These are phyloP conservation scores for Chrysophaeum taylorii DNA, from an alignment of 352 stramenopile genomes.

Conservation along the genomic window DNA sequence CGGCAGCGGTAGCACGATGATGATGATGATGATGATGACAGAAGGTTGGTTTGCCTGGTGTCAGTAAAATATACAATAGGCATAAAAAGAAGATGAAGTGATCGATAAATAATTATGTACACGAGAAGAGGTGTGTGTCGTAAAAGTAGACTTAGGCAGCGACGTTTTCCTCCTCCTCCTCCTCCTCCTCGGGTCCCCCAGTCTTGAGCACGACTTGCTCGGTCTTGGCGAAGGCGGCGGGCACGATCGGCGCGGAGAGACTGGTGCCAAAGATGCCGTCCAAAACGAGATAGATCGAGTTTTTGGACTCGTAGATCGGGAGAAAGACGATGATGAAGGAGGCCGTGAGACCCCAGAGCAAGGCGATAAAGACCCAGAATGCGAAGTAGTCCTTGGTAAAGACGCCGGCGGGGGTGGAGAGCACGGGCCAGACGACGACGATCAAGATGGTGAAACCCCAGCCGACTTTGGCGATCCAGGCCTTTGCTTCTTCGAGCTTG, in stretches of 20 bases:
- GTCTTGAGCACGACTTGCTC: background rate
- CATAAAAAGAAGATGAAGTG: too few species aligned
- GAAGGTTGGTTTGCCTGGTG: too few species aligned
- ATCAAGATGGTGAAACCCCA: constrained; percentile 56
- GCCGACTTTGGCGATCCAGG: constrained; percentile 55
- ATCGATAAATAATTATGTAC: too few species aligned
- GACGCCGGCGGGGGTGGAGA: constrained; percentile 55
- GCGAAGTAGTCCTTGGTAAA: constrained; percentile 61
- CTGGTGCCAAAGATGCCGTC: constrained; percentile 34
- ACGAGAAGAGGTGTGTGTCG: background rate
- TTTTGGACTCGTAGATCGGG: constrained; percentile 48
- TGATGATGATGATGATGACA: too few species aligned
- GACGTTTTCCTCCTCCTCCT: background rate
- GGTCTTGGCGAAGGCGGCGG: background rate
- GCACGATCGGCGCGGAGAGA: constrained; percentile 19
- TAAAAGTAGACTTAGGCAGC: background rate
- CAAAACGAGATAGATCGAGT: constrained; percentile 42
- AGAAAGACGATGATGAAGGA: constrained; percentile 52
- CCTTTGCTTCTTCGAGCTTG: constrained; percentile 38
- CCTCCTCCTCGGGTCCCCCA: background rate
- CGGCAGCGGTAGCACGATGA: too few species aligned
- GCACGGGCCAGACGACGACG: constrained; percentile 57
- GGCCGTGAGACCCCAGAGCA: constrained; percentile 58
- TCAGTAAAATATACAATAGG: too few species aligned
- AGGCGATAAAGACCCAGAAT: constrained; percentile 62